These are phyloP conservation scores for Sanghuangporus weigelae DNA, from an alignment of 1,284 basidiomycete genomes.

Conservation along the genomic window DNA sequence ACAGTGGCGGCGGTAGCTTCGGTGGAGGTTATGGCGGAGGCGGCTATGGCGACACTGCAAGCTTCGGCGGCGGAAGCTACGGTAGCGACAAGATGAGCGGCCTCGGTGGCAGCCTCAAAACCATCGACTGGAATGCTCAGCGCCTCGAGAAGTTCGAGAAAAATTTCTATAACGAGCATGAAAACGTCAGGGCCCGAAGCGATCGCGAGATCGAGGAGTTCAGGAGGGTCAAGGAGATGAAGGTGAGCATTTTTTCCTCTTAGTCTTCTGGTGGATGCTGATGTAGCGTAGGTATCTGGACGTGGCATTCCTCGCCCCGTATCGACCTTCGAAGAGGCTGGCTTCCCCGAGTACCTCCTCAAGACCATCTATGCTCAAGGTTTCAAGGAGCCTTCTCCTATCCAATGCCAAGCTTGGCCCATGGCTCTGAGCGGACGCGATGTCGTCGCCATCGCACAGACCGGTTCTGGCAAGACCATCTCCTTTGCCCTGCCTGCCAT, in stretches of 20 bases:
- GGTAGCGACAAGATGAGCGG: constrained; percentile 76
- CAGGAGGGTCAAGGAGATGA: constrained; percentile 83
- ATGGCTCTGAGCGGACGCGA: constrained; percentile 95
- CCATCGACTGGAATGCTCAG: constrained; percentile 78
- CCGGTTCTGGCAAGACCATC: constrained; percentile 96
- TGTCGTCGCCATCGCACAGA: constrained; percentile 95
- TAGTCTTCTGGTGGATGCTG: constrained; percentile 7
- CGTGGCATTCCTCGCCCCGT: constrained; percentile 87
- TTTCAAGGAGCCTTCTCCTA: constrained; percentile 85
- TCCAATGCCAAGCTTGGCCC: constrained; percentile 98
- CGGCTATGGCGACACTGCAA: constrained; percentile 29
- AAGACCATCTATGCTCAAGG: constrained; percentile 91
- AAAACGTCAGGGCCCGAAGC: constrained; percentile 71
- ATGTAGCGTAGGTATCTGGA: constrained; percentile 71
- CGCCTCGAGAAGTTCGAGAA: constrained; percentile 86
- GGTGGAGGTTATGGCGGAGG: constrained; percentile 30
- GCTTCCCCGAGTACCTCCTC: constrained; percentile 96
- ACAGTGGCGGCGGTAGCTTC: constrained; percentile 21
- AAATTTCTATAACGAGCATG: constrained; percentile 97
- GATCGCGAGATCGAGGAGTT: constrained; percentile 90
- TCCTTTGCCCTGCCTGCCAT: constrained; percentile 97
- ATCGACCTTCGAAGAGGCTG: constrained; percentile 89
- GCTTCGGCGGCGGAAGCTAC: constrained; percentile 41
- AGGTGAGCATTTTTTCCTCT: constrained; percentile 38
- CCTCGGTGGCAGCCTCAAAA: constrained; percentile 80